Evolutionary conservation across 129 eudicot species (phyloP).

Genomic region (Arctium minus): DNA sequence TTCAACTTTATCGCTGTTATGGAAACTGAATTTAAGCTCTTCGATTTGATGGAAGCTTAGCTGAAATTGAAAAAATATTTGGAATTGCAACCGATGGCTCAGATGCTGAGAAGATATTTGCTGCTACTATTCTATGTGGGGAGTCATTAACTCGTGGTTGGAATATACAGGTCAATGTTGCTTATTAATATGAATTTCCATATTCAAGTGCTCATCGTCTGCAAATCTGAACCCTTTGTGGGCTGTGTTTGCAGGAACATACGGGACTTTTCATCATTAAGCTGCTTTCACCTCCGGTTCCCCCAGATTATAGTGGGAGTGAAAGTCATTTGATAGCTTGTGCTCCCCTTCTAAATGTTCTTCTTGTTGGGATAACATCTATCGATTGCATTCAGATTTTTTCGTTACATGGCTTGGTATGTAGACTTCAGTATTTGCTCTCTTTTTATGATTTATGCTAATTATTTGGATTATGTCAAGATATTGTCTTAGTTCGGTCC

Average conservation of each 20-base stretch:
- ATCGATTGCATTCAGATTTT: constrained; percentile 81
- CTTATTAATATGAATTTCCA: not conserved
- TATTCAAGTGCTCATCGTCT: not conserved
- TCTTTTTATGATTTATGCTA: not conserved
- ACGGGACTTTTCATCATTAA: constrained; percentile 32
- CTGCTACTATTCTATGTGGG: constrained; percentile 90
- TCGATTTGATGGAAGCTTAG: constrained; percentile 59
- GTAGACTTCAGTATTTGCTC: constrained; percentile 28
- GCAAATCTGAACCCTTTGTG: not conserved
- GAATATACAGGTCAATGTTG: constrained; percentile 72
- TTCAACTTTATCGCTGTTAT: constrained; percentile 25
- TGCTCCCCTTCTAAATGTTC: constrained; percentile 79
- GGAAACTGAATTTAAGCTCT: constrained; percentile 59
- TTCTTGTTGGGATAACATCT: constrained; percentile 78
- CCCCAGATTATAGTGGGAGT: constrained; percentile 61
- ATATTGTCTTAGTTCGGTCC: not conserved
- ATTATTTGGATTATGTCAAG: not conserved
- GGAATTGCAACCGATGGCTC: constrained; percentile 52
- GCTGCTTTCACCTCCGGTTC: constrained; percentile 44
- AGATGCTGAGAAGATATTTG: constrained; percentile 76
- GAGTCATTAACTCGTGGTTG: constrained; percentile 93
- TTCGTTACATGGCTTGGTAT: constrained; percentile 91
- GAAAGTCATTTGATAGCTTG: constrained; percentile 75
- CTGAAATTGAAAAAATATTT: constrained; percentile 36
- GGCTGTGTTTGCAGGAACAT: constrained; percentile 48